Percentiles rank a stretch among this genome's conserved stretches.
Conservation (phyloP, 805 yeast genomes). For the Yamadazyma akitaensis region DNA sequence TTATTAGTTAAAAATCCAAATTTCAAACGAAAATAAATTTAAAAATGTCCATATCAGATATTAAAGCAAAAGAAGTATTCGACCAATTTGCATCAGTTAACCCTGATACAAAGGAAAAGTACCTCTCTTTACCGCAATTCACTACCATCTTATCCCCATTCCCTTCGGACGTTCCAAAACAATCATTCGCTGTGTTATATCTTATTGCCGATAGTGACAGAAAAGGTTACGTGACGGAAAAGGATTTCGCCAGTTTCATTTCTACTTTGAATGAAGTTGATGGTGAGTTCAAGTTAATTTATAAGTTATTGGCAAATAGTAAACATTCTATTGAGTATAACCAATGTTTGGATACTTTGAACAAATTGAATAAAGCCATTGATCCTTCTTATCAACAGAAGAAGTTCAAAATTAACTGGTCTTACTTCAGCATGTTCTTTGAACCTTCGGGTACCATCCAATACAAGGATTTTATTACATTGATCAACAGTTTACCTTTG, state of each 20-base stretch:
- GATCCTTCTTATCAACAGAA: slow-evolving; percentile 42
- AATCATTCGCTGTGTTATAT: slow-evolving; percentile 55
- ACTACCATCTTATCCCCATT: slow-evolving; percentile 39
- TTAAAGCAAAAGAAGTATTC: slow-evolving; percentile 33
- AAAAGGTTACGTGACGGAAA: slow-evolving; percentile 62
- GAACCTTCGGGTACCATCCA: slow-evolving; percentile 38
- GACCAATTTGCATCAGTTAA: slow-evolving; percentile 34
- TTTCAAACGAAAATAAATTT: not conserved
- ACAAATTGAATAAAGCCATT: slow-evolving; percentile 36
- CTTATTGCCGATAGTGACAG: slow-evolving; percentile 71
- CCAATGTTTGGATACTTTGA: slow-evolving; percentile 34
- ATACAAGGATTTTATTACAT: slow-evolving; percentile 37
- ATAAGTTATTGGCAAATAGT: slow-evolving; percentile 20
- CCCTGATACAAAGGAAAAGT: slow-evolving; percentile 19
- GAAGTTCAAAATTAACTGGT: slow-evolving; percentile 40
- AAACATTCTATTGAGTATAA: slow-evolving; percentile 21
- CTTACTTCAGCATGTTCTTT: slow-evolving; percentile 38
- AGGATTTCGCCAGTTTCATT: slow-evolving; percentile 76
- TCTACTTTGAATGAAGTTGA: slow-evolving; percentile 37
- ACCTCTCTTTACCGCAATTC: slow-evolving; percentile 35
- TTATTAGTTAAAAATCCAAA: not conserved
- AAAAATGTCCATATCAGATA: slow-evolving; percentile 15
- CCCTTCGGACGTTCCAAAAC: slow-evolving; percentile 36
- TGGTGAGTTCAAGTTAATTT: slow-evolving; percentile 30
- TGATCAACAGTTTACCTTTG: slow-evolving; percentile 42